These are phyloP conservation scores for Fusarium nanum DNA, from an alignment of 2,329 filamentous ascomycete genomes.

Conservation along the genomic window DNA sequence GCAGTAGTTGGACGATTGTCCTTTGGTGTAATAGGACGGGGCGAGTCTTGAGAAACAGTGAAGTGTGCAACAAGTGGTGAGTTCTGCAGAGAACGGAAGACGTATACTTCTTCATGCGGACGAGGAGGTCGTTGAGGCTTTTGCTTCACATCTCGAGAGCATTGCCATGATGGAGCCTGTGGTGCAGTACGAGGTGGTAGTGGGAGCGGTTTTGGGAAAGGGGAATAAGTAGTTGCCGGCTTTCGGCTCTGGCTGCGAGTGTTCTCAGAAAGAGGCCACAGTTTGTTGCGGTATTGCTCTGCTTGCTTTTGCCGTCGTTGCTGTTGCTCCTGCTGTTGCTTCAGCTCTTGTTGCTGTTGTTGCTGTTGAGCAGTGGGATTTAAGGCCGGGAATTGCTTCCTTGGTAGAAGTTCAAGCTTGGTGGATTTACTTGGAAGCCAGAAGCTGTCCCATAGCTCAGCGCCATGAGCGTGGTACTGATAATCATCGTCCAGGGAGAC, in stretches of 20 bases:
- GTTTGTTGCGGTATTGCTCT: conserved; percentile 44
- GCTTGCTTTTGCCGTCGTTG: conserved; percentile 18
- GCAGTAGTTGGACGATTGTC: conserved; percentile 24
- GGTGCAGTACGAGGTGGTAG: conserved; percentile 51
- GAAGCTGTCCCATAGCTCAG: conserved; percentile 65
- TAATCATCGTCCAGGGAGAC: conserved; percentile 63
- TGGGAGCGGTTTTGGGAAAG: conserved; percentile 55
- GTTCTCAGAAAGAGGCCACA: conserved; percentile 46
- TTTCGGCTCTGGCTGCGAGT: conserved; percentile 38
- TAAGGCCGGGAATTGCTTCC: conserved; percentile 50
- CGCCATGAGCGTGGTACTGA: conserved; percentile 58
- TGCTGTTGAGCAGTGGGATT: conserved; percentile 47
- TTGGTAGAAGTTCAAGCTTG: conserved; percentile 25
- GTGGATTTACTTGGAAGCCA: conserved; percentile 51
- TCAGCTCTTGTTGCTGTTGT: conserved; percentile 13
- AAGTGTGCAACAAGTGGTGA: conserved; percentile 30
- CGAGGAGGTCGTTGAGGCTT: conserved; percentile 48
- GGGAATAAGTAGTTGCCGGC: conserved; percentile 53
- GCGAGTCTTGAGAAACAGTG: conserved; percentile 30
- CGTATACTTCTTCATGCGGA: conserved; percentile 43
- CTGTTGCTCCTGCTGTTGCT: conserved; percentile 10
- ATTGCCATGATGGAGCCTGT: conserved; percentile 47
- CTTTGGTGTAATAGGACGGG: conserved; percentile 35
- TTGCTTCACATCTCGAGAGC: conserved; percentile 36
- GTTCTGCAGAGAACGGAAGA: conserved; percentile 30